Conservation (phyloP, 345 rosid species). For the Eucalyptus paniculata region DNA sequence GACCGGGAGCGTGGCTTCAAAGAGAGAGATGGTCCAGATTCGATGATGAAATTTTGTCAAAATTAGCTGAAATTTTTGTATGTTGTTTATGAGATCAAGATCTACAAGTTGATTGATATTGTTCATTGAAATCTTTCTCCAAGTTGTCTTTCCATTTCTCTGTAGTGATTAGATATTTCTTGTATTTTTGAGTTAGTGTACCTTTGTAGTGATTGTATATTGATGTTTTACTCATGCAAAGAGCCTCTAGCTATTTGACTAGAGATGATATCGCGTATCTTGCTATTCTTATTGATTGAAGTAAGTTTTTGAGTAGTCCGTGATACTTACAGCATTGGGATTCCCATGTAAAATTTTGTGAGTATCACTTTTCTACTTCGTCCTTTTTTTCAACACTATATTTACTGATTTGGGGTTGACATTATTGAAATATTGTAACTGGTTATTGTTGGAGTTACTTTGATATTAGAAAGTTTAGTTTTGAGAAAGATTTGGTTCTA, state of each 20-base stretch:
- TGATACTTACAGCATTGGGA: accelerated
- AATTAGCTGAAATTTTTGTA: background rate
- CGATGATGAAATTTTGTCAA: background rate
- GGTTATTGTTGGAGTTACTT: background rate
- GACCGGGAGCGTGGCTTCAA: background rate
- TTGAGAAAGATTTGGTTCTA: no score
- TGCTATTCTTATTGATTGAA: background rate
- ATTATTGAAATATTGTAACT: no score
- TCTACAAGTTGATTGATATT: background rate
- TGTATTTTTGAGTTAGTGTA: background rate
- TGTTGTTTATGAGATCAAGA: background rate
- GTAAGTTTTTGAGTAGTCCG: background rate
- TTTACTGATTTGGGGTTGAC: background rate
- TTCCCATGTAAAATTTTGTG: background rate
- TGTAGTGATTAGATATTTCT: background rate
- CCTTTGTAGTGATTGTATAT: background rate
- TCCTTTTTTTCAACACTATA: background rate
- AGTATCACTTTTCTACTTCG: accelerated
- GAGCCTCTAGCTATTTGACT: background rate
- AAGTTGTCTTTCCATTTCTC: background rate
- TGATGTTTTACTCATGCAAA: background rate
- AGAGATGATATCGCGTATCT: background rate
- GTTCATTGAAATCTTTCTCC: background rate
- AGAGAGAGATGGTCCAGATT: background rate
- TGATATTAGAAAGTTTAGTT: background rate